Evolutionary conservation across 78 protist species (phyloP).

Genomic region (Protostelium mycophagum): DNA sequence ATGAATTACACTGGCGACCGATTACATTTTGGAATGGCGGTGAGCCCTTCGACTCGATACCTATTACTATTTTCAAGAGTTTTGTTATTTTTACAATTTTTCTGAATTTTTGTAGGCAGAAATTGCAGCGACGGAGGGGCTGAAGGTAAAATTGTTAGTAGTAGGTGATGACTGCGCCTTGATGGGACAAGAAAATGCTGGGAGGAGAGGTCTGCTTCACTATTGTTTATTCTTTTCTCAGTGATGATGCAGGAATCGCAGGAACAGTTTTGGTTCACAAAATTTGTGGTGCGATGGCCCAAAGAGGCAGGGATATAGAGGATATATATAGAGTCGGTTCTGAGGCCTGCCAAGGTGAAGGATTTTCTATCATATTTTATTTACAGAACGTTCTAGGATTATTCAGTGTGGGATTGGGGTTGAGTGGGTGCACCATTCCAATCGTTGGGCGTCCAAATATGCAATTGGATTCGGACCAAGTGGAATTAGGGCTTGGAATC

Average conservation of each 20-base stretch:
- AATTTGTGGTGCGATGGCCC: constrained; percentile 66
- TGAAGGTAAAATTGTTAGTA: constrained; percentile 27
- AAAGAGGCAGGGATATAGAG: constrained; percentile 15
- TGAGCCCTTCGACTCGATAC: too few relatives aligned
- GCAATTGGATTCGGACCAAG: constrained; percentile 7
- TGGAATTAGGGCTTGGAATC: constrained; percentile 73
- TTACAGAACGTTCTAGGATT: constrained; percentile 8
- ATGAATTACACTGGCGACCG: constrained; percentile 78
- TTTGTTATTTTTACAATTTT: too few relatives aligned
- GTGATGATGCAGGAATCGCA: constrained; percentile 60
- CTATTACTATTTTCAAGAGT: too few relatives aligned
- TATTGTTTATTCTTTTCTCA: too few relatives aligned
- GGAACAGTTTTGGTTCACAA: constrained; percentile 72
- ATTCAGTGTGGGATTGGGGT: constrained; percentile 43
- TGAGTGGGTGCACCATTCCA: constrained; percentile 45
- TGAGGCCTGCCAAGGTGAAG: not conserved
- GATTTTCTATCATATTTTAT: too few relatives aligned
- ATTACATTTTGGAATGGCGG: constrained; percentile 52
- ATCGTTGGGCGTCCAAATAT: constrained; percentile 29
- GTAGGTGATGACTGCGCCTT: constrained; percentile 69
- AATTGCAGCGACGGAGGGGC: constrained; percentile 18
- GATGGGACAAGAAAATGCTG: not conserved
- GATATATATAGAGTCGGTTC: constrained; percentile 4
- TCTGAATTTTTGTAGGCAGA: too few relatives aligned
- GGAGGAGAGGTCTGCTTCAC: not conserved